Evolutionary conservation across 345 rosid genomes (phyloP).

Genomic region (Raphanus raphanistrum): DNA sequence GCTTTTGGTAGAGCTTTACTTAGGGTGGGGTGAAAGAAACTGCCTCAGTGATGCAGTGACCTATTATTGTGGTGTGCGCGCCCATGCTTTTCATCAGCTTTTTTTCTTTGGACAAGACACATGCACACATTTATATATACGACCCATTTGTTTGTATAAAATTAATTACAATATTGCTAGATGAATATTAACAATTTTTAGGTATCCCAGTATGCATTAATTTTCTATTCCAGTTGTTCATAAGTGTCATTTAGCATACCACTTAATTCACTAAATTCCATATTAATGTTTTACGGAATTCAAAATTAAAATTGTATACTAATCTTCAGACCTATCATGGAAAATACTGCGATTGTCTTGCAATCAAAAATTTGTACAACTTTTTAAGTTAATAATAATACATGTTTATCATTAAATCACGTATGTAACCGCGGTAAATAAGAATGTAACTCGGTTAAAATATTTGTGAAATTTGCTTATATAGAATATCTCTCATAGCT

Average conservation of each 20-base stretch:
- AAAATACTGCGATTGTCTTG: background rate
- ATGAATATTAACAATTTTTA: background rate
- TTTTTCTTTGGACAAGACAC: conserved; percentile 33
- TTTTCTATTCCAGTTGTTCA: background rate
- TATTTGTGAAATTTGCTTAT: background rate
- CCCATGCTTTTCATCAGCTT: conserved; percentile 35
- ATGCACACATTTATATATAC: conserved; percentile 8
- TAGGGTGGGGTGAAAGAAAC: conserved; percentile 43
- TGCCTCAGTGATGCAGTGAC: conserved; percentile 39
- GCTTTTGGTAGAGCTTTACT: conserved; percentile 32
- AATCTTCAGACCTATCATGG: background rate
- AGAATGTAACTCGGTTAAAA: background rate
- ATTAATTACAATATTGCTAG: conserved; percentile 3
- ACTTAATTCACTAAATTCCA: background rate
- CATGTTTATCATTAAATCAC: background rate
- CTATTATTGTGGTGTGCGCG: conserved; percentile 34
- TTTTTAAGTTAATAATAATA: background rate
- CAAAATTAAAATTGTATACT: background rate
- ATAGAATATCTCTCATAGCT: conserved; percentile 10
- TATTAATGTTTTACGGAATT: background rate
- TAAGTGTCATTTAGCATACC: background rate
- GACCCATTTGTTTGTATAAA: background rate
- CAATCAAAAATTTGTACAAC: background rate
- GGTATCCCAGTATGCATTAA: background rate
- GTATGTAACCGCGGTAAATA: background rate